These are phyloP conservation scores for Diaporthe aspalathi DNA, from an alignment of 2,329 filamentous ascomycete species.

Conservation along the genomic window DNA sequence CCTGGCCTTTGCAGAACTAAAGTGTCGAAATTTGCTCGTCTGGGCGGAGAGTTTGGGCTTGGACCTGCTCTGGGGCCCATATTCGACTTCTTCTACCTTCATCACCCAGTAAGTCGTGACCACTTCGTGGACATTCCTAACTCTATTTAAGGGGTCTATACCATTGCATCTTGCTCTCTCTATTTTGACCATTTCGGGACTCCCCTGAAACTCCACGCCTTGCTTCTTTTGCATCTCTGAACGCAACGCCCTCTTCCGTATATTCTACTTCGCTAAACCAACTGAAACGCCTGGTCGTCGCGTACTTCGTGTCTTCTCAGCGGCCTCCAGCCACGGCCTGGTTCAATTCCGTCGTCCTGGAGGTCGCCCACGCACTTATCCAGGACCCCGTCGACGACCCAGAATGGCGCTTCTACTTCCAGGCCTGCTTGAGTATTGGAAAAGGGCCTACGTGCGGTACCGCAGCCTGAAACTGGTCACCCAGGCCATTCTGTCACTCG, in stretches of 20 bases:
- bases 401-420: neutral
- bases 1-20: neutral
- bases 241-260: neutral
- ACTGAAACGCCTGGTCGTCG: neutral
- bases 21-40: neutral
- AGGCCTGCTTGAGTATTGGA: neutral
- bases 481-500: neutral
- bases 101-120: neutral
- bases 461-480: neutral
- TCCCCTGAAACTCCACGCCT: neutral
- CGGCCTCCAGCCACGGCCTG: neutral
- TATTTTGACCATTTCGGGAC: neutral
- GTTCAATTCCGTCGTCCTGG: neutral
- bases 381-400: neutral
- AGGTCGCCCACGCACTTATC: neutral
- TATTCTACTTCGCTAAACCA: neutral
- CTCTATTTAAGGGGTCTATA: neutral
- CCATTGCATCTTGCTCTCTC: neutral
- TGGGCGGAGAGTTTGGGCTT: neutral
- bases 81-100: neutral
- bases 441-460: neutral
- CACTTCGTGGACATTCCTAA: neutral
- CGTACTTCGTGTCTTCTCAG: neutral
- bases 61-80: neutral
- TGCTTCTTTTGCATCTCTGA: neutral